These are phyloP conservation scores for Mortierella sp. DNA, from an alignment of 371 early-diverging fungal genomes.

Conservation along the genomic window DNA sequence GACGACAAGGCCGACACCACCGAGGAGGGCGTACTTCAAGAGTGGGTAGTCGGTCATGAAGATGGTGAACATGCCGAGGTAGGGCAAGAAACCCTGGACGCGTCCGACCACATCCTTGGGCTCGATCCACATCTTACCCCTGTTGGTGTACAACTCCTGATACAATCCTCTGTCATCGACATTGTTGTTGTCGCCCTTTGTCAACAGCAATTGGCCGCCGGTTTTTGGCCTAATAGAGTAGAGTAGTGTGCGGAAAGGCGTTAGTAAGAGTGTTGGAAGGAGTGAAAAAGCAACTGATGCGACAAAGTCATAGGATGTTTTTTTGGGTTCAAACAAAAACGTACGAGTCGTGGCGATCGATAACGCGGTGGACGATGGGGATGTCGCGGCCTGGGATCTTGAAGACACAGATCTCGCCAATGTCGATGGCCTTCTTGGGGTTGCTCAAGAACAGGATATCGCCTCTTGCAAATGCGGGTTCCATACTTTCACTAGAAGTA, in stretches of 20 bases:
- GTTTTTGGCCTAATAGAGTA: constrained; percentile 62
- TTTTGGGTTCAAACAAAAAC: no score
- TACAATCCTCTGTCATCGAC: constrained; percentile 96
- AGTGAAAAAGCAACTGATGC: no score
- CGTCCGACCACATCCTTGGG: constrained; percentile 91
- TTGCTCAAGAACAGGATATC: constrained; percentile 95
- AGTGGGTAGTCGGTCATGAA: constrained; percentile 95
- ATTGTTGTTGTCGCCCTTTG: constrained; percentile 99
- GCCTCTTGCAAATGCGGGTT: constrained; percentile 98
- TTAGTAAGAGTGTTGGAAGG: background rate
- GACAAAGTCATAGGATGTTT: no score
- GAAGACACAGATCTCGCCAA: constrained; percentile 98
- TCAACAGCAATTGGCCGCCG: constrained; percentile 87
- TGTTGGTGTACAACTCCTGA: constrained; percentile 61
- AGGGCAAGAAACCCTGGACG: constrained; percentile 91
- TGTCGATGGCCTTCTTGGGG: constrained; percentile 76
- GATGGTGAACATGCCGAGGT: constrained; percentile 98
- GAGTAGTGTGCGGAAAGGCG: background rate
- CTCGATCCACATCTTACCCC: constrained; percentile 92
- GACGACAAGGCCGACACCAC: constrained; percentile 81
- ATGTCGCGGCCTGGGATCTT: constrained; percentile 93
- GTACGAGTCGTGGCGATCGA: constrained; percentile 90
- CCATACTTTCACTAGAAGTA: constrained; percentile 94
- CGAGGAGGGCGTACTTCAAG: constrained; percentile 86
- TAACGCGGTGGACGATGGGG: constrained; percentile 98